Conservation (phyloP, 805 yeast genomes). For the Kuraishia floccosa region DNA sequence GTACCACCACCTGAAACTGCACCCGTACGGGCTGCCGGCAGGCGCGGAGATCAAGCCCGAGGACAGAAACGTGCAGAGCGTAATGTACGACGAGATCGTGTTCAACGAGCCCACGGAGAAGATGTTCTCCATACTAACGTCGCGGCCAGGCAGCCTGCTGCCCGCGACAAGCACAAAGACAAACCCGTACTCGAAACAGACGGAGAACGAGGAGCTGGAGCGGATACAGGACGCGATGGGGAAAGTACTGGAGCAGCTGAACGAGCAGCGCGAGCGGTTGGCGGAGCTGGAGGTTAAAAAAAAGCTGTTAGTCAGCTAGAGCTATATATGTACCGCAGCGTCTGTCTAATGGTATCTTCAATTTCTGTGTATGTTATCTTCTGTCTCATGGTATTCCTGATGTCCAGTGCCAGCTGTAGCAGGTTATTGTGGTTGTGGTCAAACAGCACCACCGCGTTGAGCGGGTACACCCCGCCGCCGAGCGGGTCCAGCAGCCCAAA, state of each 20-base stretch:
- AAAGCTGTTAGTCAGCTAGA: slow-evolving; percentile 9
- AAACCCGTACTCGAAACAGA: slow-evolving; percentile 24
- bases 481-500: slow-evolving; percentile 3
- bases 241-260: slow-evolving; percentile 14
- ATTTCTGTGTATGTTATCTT: not conserved
- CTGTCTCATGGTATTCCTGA: not conserved
- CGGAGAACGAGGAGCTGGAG: slow-evolving; percentile 57
- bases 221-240: slow-evolving; percentile 29
- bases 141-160: slow-evolving; percentile 47
- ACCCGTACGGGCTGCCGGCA: slow-evolving; percentile 45
- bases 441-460: slow-evolving; percentile 2
- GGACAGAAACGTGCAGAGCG: slow-evolving; percentile 39
- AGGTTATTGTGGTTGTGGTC: slow-evolving; percentile 1
- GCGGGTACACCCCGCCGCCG: slow-evolving; percentile 4
- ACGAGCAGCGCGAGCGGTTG: slow-evolving; percentile 12
- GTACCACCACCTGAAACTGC: slow-evolving; percentile 84
- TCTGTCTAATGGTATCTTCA: no score
- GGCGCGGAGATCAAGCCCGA: slow-evolving; percentile 12
- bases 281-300: slow-evolving; percentile 18
- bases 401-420: slow-evolving; percentile 1
- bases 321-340: no score
- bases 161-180: slow-evolving; percentile 18
- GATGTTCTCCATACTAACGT: slow-evolving; percentile 68
- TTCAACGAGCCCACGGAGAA: slow-evolving; percentile 93
- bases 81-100: slow-evolving; percentile 80